Conservation (phyloP, 768 basidiomycete genomes). For the Leccinum aurantiacum region DNA sequence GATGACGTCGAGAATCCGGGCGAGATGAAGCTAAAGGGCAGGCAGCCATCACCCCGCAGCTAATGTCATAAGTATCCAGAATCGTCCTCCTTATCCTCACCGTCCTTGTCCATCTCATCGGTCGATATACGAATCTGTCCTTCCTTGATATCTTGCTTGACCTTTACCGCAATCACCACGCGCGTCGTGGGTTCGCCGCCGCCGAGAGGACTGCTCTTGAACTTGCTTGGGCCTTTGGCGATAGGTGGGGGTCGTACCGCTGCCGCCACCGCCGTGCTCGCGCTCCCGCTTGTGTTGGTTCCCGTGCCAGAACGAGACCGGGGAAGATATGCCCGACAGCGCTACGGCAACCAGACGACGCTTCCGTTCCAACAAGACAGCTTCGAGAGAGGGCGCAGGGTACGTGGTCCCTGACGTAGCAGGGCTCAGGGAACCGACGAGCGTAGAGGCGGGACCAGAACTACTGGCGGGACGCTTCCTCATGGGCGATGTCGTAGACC, state of each 20-base stretch:
- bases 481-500: background rate
- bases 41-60: too few species aligned
- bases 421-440: slow-evolving; percentile 14
- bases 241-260: slow-evolving; percentile 12
- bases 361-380: slow-evolving; percentile 64
- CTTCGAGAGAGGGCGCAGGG: slow-evolving; percentile 63
- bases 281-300: background rate
- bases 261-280: background rate
- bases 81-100: slow-evolving; percentile 34
- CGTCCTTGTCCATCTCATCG: slow-evolving; percentile 35
- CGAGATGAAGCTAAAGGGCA: background rate
- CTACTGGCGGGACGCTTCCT: slow-evolving; percentile 22
- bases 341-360: slow-evolving; percentile 41
- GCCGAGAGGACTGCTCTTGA: slow-evolving; percentile 73
- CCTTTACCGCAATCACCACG: slow-evolving; percentile 35
- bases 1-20: background rate
- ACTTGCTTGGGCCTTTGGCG: slow-evolving; percentile 51
- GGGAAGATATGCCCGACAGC: background rate
- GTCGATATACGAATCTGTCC: slow-evolving; percentile 32
- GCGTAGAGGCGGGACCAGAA: slow-evolving; percentile 12
- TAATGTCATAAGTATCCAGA: too few species aligned
- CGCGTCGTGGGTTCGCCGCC: slow-evolving; percentile 37
- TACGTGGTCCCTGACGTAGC: slow-evolving; percentile 38
- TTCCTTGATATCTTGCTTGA: slow-evolving; percentile 22
- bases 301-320: background rate